phyloP scores from a whole-genome alignment of 305 asterid genomes.

The Solanum hybrid region DNA sequence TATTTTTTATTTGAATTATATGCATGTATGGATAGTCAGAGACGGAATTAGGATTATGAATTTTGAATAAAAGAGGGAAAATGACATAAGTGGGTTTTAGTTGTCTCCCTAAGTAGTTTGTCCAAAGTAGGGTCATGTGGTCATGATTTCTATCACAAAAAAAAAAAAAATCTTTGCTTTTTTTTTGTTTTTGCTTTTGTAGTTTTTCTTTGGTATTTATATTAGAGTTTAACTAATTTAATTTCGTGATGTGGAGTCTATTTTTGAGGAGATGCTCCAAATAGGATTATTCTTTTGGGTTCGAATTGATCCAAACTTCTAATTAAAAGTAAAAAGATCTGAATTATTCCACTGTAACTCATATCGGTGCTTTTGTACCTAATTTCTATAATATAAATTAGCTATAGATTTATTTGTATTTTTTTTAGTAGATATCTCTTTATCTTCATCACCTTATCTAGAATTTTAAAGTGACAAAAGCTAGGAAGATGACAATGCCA shows the following conservation, averaged over 20 bases:
- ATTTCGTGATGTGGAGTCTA: no score
- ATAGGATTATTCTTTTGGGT: no score
- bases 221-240: no score
- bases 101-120: neutral
- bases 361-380: neutral
- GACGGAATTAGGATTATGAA: neutral
- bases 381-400: neutral
- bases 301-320: neutral
- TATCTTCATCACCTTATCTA: neutral
- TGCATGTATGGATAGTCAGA: no score
- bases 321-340: neutral
- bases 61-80: neutral
- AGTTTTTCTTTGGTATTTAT: neutral
- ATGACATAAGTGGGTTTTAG: neutral
- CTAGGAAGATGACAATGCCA: neutral
- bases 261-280: neutral
- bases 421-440: neutral
- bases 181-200: neutral
- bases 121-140: neutral
- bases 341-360: neutral
- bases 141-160: neutral
- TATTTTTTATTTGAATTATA: no score
- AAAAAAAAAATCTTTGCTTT: no score
- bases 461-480: neutral
- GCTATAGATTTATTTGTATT: neutral